A percentile compares a stretch with the other conserved stretches of the same genome.
Evolutionary conservation across 306 rosid genomes (phyloP).

Genomic region (Pyrus pyrifolia): DNA sequence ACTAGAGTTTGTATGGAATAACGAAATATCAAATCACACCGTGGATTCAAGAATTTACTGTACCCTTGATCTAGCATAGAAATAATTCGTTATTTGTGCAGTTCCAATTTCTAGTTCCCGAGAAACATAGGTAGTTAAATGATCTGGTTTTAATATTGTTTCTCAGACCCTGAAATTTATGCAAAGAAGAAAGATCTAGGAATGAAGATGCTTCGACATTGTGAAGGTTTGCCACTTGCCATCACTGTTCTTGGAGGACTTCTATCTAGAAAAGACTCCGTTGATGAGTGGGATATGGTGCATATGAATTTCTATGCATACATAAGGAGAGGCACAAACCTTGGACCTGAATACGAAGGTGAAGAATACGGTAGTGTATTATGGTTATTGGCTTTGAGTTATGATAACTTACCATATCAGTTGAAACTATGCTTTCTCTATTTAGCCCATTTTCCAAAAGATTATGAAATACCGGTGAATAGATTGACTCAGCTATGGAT

Average conservation of each 20-base stretch:
- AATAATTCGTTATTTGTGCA: not conserved
- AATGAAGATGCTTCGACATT: not conserved
- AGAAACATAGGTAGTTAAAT: not conserved
- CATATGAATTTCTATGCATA: not conserved
- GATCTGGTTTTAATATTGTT: not conserved
- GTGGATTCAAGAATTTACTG: not conserved
- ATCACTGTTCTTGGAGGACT: not conserved
- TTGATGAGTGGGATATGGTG: not conserved
- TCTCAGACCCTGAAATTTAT: not conserved
- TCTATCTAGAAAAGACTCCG: not conserved
- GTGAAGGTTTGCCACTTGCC: slow-evolving; percentile 7
- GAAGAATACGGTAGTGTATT: not conserved
- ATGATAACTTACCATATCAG: not conserved
- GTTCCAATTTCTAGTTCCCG: not conserved
- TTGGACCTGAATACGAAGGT: not conserved
- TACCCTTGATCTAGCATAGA: not conserved
- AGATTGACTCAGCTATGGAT: slow-evolving; percentile 1
- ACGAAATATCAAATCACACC: not conserved
- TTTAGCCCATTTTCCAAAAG: not conserved
- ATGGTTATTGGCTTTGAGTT: slow-evolving; percentile 9
- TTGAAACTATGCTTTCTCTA: slow-evolving; percentile 5
- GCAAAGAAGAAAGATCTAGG: not conserved
- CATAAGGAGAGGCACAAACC: not conserved
- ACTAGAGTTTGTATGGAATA: too few relatives aligned
- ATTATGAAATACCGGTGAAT: not conserved